Evolutionary conservation across 2,329 filamentous ascomycete genomes (phyloP), one percentile per base, ranked within the genome.

Genomic region (Myriosclerotinia curreyana): DNA sequence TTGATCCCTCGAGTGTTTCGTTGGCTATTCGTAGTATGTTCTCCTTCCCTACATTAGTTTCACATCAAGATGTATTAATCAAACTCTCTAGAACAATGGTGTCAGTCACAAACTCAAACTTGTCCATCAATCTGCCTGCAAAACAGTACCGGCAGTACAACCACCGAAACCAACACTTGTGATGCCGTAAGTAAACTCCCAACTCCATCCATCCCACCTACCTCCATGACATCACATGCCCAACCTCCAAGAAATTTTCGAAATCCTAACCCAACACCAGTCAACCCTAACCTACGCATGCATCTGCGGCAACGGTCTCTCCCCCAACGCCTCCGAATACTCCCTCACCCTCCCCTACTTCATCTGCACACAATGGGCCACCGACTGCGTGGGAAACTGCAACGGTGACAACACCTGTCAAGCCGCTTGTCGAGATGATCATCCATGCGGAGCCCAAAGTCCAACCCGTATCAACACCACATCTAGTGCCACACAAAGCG

Each of bases 291-390:
- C 78, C n/a, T 94, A 88, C 77, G 80, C 81, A 68, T 95, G 90
- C 76, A 79, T 91, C 70, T 95, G 90, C 79, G 81, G 82, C 67
- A 81, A 89, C 74, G 83, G 84, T 74, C 75, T 82, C 67, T 77
- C 82, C 60, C 90, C 90, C 69, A 92, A 93, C 77, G 77, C 91
- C 56, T 85, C 87, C 72, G 83, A 93, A 77, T 95, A 89, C 82
- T 88, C 87, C 25, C 82, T 91, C 70, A 93, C 90, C 1, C 80
- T 95, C 34, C 90, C 91, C 42, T 94, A 86, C 82, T 91, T 87
- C 78, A 82, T 86, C 71, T 95, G 90, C 82, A 82, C 81, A 54
- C 82, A 89, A 77, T 91, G 83, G 82, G 87, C 85, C 8, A 85
- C 79, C 74, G 84, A 91, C 76, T 92, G 89, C 75, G 86, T 89